A percentile compares a stretch with the other conserved stretches of the same genome.
Conservation (phyloP, 441 rosid species). For the Eruca vesicaria region DNA sequence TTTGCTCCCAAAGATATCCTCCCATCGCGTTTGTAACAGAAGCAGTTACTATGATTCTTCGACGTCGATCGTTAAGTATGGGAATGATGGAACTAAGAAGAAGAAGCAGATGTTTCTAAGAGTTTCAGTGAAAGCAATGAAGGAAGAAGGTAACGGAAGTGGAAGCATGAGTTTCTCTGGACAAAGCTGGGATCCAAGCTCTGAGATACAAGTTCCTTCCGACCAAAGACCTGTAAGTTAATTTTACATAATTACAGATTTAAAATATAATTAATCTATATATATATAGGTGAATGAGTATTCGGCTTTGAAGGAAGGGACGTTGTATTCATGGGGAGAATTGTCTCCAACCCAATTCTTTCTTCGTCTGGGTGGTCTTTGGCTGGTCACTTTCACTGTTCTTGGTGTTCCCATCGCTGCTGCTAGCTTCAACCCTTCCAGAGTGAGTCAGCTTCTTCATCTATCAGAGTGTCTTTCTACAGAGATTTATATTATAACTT, state of each 20-base stretch:
- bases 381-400: conserved; percentile 68
- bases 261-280: too few relatives aligned
- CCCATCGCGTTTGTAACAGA: conserved; percentile 32
- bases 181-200: conserved; percentile 82
- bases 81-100: too few relatives aligned
- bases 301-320: conserved; percentile 76
- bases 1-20: conserved; percentile 35
- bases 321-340: conserved; percentile 89
- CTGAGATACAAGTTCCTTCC: conserved; percentile 81
- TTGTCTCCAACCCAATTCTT: conserved; percentile 61
- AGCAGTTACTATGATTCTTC: conserved; percentile 44
- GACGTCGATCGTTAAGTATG: conserved; percentile 30
- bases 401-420: conserved; percentile 93
- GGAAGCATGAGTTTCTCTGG: conserved; percentile 66
- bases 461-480: neutral
- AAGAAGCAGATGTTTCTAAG: conserved; percentile 39
- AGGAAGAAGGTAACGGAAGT: conserved; percentile 55
- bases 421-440: conserved; percentile 91
- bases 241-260: too few relatives aligned
- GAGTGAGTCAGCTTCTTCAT: neutral
- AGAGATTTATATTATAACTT: neutral
- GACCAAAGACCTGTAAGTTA: conserved; percentile 85
- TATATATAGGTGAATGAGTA: conserved; percentile 98
- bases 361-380: conserved; percentile 84
- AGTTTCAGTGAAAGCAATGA: conserved; percentile 55